Base-by-base conservation (phyloP, 306 rosid genomes). In the Fagus sylvatica region DNA sequence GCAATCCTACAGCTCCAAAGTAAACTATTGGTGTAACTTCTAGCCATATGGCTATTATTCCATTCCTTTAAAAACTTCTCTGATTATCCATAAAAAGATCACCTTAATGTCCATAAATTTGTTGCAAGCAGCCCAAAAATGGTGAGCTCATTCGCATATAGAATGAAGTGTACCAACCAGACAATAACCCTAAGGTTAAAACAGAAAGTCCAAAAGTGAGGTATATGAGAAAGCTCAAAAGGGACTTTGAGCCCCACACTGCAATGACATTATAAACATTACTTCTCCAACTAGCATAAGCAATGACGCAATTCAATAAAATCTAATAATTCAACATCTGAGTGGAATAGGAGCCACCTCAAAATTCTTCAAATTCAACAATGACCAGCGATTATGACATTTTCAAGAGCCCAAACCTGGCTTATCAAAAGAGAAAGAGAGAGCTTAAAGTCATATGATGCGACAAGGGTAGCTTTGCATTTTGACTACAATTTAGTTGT, bases 291-390 rank as follows among this genome's bases (percentile, higher is more conserved):
- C 39, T 59, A 28, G 66, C 37, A 13, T 10, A 30, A 30, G n/a
- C 39, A 59, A 32, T 30, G 66, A 30, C 10, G 17, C 15, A 36
- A 6, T 33, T 30, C 62, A 71, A 34, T 67, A 37, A 40, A 11
- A 54, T 34, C 6, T 41, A 53, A 53, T 11, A 61, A 5, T 56
- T 54, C 46, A n/a, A 53, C 12, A 41, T n/a, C 37, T 13, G 69
- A 84, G 30, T 67, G 41, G 53, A 81, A 72, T 46, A 67, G 57
- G 22, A 39, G 43, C 67, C 74, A 48, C 32, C 75, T 79, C 6
- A 43, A 71, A 64, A 42, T 30, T 66, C 71, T 81, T 81, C 82
- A 69, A 60, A 81, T 48, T 68, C 69, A 43, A 81, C 54, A 65
- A 55, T 54, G 79, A 33, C 56, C 76, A 61, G 2, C 3, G 76